Evolutionary conservation across 805 yeast genomes (phyloP).

Genomic region (Wickerhamomyces queroliae): DNA sequence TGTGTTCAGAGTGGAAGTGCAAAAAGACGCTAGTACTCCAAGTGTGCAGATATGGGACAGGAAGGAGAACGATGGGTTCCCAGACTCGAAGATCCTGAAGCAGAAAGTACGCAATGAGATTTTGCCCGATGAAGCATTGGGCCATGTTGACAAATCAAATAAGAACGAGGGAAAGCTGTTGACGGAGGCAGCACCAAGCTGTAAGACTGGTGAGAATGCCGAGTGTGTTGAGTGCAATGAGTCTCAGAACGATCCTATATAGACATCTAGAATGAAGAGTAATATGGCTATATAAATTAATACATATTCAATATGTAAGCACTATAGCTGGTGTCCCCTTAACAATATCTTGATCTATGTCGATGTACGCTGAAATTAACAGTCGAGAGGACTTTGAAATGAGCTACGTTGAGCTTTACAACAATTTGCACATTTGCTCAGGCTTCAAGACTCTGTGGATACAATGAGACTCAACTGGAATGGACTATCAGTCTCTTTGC

Average conservation of each 20-base stretch:
- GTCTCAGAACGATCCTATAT: neutral
- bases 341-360: neutral
- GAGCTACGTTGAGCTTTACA: neutral
- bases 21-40: slow-evolving; percentile 26
- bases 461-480: neutral
- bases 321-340: neutral
- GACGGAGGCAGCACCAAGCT: neutral
- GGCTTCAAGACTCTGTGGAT: neutral
- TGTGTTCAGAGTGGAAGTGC: slow-evolving; percentile 54
- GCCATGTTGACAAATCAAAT: slow-evolving; percentile 51
- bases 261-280: neutral
- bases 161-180: slow-evolving; percentile 15
- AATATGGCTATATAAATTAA: no score
- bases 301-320: no score
- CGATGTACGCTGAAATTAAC: neutral
- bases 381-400: neutral
- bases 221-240: slow-evolving; percentile 16
- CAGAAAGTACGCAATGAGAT: slow-evolving; percentile 54
- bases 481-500: neutral
- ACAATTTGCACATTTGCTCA: neutral
- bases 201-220: neutral
- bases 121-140: slow-evolving; percentile 49
- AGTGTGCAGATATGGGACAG: slow-evolving; percentile 53
- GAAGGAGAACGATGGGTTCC: slow-evolving; percentile 65
- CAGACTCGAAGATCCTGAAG: slow-evolving; percentile 78